Conservation (phyloP, 768 basidiomycete species). For the Vishniacozyma victoriae region DNA sequence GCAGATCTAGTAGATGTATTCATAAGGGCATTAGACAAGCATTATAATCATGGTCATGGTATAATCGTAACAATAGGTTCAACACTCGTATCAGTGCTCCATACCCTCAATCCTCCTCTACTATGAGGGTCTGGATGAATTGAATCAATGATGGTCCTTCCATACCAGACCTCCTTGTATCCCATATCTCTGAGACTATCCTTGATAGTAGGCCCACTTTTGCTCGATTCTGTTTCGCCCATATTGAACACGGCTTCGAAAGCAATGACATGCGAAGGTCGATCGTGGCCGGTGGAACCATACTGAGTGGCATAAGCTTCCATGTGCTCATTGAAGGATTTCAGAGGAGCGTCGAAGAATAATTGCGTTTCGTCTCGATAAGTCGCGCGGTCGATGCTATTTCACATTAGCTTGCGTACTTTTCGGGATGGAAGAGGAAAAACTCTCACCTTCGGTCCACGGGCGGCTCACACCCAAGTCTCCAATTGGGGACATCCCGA, state of each 20-base stretch:
- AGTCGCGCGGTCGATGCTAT: slow-evolving; percentile 53
- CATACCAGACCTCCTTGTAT: slow-evolving; percentile 61
- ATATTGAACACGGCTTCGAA: slow-evolving; percentile 79
- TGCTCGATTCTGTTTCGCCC: not conserved
- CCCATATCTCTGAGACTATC: slow-evolving; percentile 54
- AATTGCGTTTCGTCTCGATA: slow-evolving; percentile 77
- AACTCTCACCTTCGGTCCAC: no score
- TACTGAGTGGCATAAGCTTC: no score
- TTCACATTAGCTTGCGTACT: no score
- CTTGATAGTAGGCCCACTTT: slow-evolving; percentile 41
- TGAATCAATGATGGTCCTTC: slow-evolving; percentile 56
- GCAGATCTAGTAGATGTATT: no score
- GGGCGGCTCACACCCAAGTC: slow-evolving; percentile 91
- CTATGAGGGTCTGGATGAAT: slow-evolving; percentile 65
- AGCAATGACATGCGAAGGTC: slow-evolving; percentile 71
- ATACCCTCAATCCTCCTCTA: slow-evolving; percentile 66
- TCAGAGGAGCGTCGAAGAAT: slow-evolving; percentile 69
- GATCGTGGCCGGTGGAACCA: no score
- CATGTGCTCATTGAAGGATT: no score
- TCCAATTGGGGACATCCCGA: slow-evolving; percentile 67
- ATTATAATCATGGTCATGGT: not conserved
- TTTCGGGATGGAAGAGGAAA: no score
- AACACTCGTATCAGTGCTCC: slow-evolving; percentile 46
- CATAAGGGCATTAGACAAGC: no score
- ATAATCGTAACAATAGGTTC: not conserved